Conservation (phyloP, 345 rosid genomes). For the Chamaenerion angustifolium region DNA sequence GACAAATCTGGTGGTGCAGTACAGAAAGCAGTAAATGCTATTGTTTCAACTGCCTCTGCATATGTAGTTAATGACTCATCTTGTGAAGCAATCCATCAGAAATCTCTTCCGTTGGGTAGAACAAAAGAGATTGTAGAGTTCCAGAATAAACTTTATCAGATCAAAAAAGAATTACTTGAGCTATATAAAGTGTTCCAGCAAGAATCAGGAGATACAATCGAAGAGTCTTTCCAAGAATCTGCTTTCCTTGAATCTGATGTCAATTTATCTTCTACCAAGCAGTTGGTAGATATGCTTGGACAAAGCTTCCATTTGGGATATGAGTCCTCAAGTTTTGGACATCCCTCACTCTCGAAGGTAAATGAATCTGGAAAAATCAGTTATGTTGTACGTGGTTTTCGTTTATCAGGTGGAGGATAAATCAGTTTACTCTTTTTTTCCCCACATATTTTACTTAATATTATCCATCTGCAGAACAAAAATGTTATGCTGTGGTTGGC, state of each 20-base stretch:
- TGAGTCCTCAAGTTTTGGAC: conserved; percentile 23
- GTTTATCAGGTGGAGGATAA: not conserved
- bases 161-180: conserved; percentile 44
- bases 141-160: conserved; percentile 26
- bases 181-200: conserved; percentile 27
- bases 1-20: conserved; percentile 30
- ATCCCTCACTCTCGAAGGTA: conserved; percentile 52
- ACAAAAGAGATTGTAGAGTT: conserved; percentile 31
- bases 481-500: conserved; percentile 58
- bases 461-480: conserved; percentile 47
- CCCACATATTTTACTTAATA: conserved; percentile 11
- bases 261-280: conserved; percentile 43
- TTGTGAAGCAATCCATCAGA: conserved; percentile 25
- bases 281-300: conserved; percentile 47
- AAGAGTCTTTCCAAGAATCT: conserved; percentile 23
- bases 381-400: not conserved
- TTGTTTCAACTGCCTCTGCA: conserved; percentile 47
- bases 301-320: conserved; percentile 31
- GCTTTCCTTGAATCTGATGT: conserved; percentile 41
- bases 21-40: conserved; percentile 33
- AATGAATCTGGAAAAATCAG: not conserved
- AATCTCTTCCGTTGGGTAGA: conserved; percentile 21
- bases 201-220: conserved; percentile 26
- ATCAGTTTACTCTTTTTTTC: not conserved
- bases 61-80: conserved; percentile 29